These are phyloP conservation scores for Peniophora sp. DNA, from an alignment of 1,284 basidiomycete species.

Conservation along the genomic window DNA sequence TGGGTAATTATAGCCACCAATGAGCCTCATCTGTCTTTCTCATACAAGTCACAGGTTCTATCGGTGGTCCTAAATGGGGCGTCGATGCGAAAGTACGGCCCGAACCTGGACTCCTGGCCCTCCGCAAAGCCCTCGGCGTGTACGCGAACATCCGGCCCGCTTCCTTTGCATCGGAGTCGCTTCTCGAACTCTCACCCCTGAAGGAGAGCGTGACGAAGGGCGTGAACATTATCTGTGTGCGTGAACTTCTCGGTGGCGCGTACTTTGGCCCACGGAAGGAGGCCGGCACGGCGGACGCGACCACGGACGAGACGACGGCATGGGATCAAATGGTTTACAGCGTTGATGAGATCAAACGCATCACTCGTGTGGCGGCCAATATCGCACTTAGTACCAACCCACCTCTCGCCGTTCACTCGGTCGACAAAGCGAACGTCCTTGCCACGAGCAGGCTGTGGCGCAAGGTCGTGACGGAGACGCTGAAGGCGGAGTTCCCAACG, in stretches of 20 bases:
- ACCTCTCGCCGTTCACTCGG: slow-evolving; percentile 83
- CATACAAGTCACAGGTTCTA: slow-evolving; percentile 55
- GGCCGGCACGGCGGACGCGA: slow-evolving; percentile 55
- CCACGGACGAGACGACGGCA: slow-evolving; percentile 57
- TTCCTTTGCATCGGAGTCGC: slow-evolving; percentile 87
- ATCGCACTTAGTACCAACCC: slow-evolving; percentile 83
- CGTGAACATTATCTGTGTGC: slow-evolving; percentile 88
- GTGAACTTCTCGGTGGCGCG: slow-evolving; percentile 88
- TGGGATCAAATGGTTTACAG: slow-evolving; percentile 95
- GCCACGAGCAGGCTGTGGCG: slow-evolving; percentile 95
- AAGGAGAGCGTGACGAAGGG: slow-evolving; percentile 82
- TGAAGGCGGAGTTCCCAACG: slow-evolving; percentile 82
- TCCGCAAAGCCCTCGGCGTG: slow-evolving; percentile 90
- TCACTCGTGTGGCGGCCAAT: slow-evolving; percentile 92
- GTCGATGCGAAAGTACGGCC: slow-evolving; percentile 86
- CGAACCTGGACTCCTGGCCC: slow-evolving; percentile 88
- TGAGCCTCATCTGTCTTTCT: not conserved
- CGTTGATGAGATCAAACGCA: slow-evolving; percentile 85
- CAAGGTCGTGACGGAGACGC: slow-evolving; percentile 79
- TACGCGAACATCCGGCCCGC: slow-evolving; percentile 99
- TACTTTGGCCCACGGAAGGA: slow-evolving; percentile 97
- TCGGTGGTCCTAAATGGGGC: slow-evolving; percentile 99
- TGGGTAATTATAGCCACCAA: slow-evolving; percentile 54
- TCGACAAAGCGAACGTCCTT: slow-evolving; percentile 99
- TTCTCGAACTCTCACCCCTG: slow-evolving; percentile 89